Base-by-base conservation (phyloP, 352 stramenopile species). In the Phytophthora fragariae region DNA sequence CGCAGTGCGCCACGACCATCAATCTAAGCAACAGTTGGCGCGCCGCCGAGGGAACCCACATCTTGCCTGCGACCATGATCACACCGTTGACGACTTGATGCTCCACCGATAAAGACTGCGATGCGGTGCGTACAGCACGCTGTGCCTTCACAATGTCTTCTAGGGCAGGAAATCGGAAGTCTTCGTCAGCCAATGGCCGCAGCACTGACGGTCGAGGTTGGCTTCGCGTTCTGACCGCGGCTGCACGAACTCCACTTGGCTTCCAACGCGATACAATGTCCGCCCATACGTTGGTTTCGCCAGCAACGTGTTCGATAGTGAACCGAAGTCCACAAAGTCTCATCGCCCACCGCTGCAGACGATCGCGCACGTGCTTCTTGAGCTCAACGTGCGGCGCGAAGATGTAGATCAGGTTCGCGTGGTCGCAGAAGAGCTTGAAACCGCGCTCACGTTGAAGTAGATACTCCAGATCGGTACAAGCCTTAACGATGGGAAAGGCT, bases 391-490 rank as follows among this genome's bases (percentile, higher is more conserved):
- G 14, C 1, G 72, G 57, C 12, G 47, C 56, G 46, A 78, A 75
- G 0, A 78, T 57, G 11, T 75, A 47, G 21, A 75, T 72, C 5
- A 73, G 50, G 17, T 72, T 77, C 7, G 52, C 65, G 31, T 75
- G 74, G n/a, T 78, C 61, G 37, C 47, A 70, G 29, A 57, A 77
- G 14, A 81, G 9, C 24, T 31, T 55, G 76, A 71, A 52, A 55
- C 55, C 12, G 27, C 29, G 21, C 35, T 60, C 10, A 17, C 64
- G 29, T 31, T 70, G 29, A 15, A 78, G 72, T 4, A 74, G 47
- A 52, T 66, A 49, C 12, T 77, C 24, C 2, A 70, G 24, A 17
- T 72, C 65, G 1, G 56, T 58, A 5, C 31, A 60, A 17, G 65
- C 67, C 9, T 37, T 41, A 1, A 70, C 46, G 14, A 77, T 64